phyloP scores from a whole-genome alignment of 371 early-diverging fungal genomes.

The Mortierella sp. region DNA sequence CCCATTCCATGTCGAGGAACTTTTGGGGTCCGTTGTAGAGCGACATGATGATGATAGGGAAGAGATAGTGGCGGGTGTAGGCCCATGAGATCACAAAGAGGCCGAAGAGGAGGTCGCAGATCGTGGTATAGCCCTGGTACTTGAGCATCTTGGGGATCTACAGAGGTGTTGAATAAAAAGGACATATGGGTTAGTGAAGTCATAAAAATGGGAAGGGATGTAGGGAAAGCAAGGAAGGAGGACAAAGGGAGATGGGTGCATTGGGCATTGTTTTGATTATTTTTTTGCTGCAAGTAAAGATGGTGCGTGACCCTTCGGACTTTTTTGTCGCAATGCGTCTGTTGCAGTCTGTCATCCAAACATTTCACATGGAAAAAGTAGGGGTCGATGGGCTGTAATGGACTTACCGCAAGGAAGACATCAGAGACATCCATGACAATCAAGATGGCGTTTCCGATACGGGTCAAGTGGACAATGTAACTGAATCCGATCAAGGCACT shows the following conservation, averaged over 20 bases:
- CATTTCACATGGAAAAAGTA: neutral
- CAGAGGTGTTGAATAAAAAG: neutral
- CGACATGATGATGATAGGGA: constrained; percentile 71
- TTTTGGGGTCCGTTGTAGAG: constrained; percentile 63
- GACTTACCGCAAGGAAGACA: constrained; percentile 79
- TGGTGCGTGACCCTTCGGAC: neutral
- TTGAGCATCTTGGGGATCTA: constrained; percentile 79
- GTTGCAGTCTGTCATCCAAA: neutral
- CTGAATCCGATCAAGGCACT: constrained; percentile 73
- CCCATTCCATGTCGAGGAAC: constrained; percentile 74
- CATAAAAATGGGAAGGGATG: neutral
- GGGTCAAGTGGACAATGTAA: constrained; percentile 80
- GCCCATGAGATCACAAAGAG: constrained; percentile 86
- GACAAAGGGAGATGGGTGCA: too few relatives aligned
- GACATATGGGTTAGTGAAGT: neutral
- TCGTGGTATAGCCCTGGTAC: constrained; percentile 71
- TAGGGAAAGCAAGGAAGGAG: too few relatives aligned
- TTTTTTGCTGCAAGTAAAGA: neutral
- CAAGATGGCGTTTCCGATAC: constrained; percentile 86
- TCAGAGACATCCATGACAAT: constrained; percentile 89
- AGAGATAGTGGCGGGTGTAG: constrained; percentile 80
- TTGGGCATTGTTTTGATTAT: too few relatives aligned
- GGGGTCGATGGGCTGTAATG: neutral
- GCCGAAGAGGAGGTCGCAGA: constrained; percentile 83
- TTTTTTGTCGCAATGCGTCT: neutral